phyloP scores from a whole-genome alignment of 2,329 filamentous ascomycete species.

The Botrytis paeoniae region DNA sequence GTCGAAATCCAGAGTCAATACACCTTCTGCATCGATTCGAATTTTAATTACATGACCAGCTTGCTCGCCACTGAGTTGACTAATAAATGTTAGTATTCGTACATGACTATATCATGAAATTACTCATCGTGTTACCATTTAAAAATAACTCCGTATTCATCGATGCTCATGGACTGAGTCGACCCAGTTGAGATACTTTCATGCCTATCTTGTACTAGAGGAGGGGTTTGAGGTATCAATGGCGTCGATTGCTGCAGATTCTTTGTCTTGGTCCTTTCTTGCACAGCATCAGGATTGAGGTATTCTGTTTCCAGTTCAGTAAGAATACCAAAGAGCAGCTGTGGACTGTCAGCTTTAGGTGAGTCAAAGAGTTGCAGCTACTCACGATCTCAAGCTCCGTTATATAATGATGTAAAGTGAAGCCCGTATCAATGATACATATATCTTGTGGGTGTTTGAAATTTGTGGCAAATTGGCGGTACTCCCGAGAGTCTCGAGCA shows the following conservation, averaged over 20 bases:
- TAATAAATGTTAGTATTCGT: neutral
- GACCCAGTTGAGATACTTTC: constrained; percentile 4
- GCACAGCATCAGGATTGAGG: neutral
- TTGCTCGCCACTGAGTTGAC: neutral
- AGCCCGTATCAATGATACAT: neutral
- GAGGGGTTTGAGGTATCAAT: neutral
- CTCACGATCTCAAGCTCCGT: constrained; percentile 16
- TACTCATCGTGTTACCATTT: neutral
- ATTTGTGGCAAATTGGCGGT: neutral
- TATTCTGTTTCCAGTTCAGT: constrained; percentile 7
- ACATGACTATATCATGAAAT: neutral
- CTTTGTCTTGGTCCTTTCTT: neutral
- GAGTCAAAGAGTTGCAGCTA: neutral
- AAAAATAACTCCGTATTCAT: constrained; percentile 10
- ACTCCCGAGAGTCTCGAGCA: constrained; percentile 4
- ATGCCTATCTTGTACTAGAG: neutral
- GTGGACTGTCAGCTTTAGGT: neutral
- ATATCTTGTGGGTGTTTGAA: neutral
- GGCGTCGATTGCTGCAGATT: neutral
- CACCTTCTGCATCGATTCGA: neutral
- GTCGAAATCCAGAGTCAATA: constrained; percentile 6
- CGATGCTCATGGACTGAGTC: neutral
- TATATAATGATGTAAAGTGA: constrained; percentile 13
- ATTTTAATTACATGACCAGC: neutral
- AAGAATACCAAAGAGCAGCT: constrained; percentile 10